phyloP scores from a whole-genome alignment of 768 basidiomycete genomes.

The Ramaria sp. region DNA sequence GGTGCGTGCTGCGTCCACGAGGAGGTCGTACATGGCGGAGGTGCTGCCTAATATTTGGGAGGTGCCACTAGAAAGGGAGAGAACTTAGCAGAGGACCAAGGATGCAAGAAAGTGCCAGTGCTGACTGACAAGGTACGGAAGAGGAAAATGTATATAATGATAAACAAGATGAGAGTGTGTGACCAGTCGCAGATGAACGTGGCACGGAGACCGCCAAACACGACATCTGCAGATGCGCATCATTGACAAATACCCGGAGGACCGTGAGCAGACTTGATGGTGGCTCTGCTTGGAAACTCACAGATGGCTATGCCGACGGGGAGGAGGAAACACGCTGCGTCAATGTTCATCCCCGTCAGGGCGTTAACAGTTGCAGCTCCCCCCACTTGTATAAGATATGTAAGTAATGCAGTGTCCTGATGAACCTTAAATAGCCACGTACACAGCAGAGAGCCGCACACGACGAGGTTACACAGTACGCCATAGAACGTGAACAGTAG shows the following conservation, averaged over 20 bases:
- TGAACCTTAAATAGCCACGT: not conserved
- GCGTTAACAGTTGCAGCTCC: conserved; percentile 36
- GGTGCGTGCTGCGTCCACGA: conserved; percentile 32
- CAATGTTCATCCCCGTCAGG: conserved; percentile 34
- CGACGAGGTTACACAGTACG: conserved; percentile 40
- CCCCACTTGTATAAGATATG: conserved; percentile 23
- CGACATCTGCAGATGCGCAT: conserved; percentile 18
- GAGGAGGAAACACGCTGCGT: conserved; percentile 34
- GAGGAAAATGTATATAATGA: conserved; percentile 24
- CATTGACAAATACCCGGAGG: no score
- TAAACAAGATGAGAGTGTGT: conserved; percentile 35
- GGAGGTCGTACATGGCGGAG: conserved; percentile 34
- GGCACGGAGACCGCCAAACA: conserved; percentile 30
- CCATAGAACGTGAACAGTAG: conserved; percentile 43
- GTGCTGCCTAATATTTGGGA: conserved; percentile 29
- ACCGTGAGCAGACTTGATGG: not conserved
- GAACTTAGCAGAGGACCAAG: conserved; percentile 11
- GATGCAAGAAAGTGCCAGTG: not conserved
- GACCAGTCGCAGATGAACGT: conserved; percentile 37
- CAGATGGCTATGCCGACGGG: conserved; percentile 36
- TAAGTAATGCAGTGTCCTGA: not conserved
- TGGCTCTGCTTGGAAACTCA: not conserved
- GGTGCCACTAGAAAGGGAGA: conserved; percentile 21
- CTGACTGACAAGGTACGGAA: conserved; percentile 6
- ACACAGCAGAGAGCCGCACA: conserved; percentile 41